phyloP scores from a whole-genome alignment of 805 yeast genomes.

The Brettanomyces nanus region DNA sequence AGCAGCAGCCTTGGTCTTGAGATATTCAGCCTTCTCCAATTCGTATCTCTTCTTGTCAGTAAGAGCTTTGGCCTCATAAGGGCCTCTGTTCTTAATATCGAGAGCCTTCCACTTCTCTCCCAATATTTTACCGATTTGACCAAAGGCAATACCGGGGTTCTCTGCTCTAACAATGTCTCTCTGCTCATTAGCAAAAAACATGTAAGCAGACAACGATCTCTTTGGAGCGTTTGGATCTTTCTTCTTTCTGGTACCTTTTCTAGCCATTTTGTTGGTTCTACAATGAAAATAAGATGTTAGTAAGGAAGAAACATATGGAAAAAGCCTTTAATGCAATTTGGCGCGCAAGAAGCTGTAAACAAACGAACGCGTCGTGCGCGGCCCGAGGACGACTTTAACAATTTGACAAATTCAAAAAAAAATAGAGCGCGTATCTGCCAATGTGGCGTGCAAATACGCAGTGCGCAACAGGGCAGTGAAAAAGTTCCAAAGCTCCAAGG shows the following conservation, averaged over 20 bases:
- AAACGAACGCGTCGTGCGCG: too few relatives aligned
- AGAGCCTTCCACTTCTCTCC: slow-evolving; percentile 98
- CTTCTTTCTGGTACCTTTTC: slow-evolving; percentile 26
- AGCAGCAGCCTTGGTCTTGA: slow-evolving; percentile 20
- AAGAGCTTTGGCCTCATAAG: slow-evolving; percentile 89
- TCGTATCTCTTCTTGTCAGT: slow-evolving; percentile 98
- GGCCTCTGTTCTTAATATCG: slow-evolving; percentile 71
- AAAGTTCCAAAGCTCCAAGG: too few relatives aligned
- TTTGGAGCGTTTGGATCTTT: slow-evolving; percentile 97
- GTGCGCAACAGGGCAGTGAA: too few relatives aligned
- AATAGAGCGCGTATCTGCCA: too few relatives aligned
- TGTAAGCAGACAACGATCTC: slow-evolving; percentile 96
- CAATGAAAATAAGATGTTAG: neutral
- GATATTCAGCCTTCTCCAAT: slow-evolving; percentile 85
- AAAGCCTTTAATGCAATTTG: too few relatives aligned
- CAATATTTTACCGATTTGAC: slow-evolving; percentile 88
- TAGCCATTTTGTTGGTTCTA: slow-evolving; percentile 1
- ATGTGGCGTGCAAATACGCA: too few relatives aligned
- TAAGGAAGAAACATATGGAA: neutral
- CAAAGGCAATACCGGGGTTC: slow-evolving; percentile 93
- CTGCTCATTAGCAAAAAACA: slow-evolving; percentile 97
- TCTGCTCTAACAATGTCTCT: slow-evolving; percentile 94
- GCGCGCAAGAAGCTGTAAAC: too few relatives aligned
- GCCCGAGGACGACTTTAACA: too few relatives aligned
- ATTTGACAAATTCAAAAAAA: too few relatives aligned